Evolutionary conservation across 306 rosid species (phyloP).

Genomic region (Glycine tomentella): DNA sequence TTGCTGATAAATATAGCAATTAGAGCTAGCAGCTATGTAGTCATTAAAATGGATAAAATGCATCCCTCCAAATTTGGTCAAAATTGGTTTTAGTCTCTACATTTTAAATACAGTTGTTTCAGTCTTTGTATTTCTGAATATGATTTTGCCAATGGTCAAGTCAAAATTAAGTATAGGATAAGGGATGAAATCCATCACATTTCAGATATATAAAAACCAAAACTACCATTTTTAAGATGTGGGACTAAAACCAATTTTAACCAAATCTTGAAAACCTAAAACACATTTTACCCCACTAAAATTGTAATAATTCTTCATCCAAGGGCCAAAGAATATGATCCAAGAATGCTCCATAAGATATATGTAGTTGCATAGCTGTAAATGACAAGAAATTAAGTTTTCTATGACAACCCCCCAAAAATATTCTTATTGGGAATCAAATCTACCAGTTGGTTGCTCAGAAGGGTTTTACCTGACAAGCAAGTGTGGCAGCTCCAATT

Average conservation of each 20-base stretch:
- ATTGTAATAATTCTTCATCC: not conserved
- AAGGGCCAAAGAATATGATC: not conserved
- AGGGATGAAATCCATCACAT: not conserved
- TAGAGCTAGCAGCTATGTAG: not conserved
- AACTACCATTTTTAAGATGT: not conserved
- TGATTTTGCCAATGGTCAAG: not conserved
- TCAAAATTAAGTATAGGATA: not conserved
- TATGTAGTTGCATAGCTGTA: not conserved
- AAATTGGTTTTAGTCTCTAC: not conserved
- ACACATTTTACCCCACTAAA: not conserved
- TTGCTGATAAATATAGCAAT: not conserved
- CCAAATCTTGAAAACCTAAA: not conserved
- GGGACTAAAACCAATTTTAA: not conserved
- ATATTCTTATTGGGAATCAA: slow-evolving; percentile 9
- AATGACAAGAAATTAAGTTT: not conserved
- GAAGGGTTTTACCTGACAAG: slow-evolving; percentile 58
- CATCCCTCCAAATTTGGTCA: not conserved
- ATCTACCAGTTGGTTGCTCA: not conserved
- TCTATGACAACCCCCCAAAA: not conserved
- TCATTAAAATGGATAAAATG: not conserved
- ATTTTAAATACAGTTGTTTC: not conserved
- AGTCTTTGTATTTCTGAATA: not conserved
- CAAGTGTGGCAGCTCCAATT: slow-evolving; percentile 92
- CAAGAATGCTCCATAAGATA: not conserved
- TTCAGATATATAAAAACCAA: not conserved